Base-by-base conservation (phyloP, 2,329 filamentous ascomycete genomes). In the Ascosphaera apis region DNA sequence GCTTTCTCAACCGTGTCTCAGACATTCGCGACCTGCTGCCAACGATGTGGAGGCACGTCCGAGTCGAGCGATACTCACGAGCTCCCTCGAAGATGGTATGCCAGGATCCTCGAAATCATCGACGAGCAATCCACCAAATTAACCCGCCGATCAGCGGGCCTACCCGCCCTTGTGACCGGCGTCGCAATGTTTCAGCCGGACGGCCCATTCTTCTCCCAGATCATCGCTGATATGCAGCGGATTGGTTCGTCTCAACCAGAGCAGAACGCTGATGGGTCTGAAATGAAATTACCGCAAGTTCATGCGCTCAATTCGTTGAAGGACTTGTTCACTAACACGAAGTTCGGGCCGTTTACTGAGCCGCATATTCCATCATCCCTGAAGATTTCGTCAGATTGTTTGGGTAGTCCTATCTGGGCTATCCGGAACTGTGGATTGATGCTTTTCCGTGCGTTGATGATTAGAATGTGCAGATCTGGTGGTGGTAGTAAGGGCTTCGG, bases 271-370 rank as follows among this genome's bases (percentile, higher is more conserved):
- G 7, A 31, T 12, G n/a, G 16, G 4, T 42, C 61, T 40, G 60
- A 67, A 34, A 56, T 65, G 19, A 63, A 77, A 30, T 58, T 95
- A 3, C 77, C 83, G 0, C 86, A 98, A 53, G 88, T 98, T 0
- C 88, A 98, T 53, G 83, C 88, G 0, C 67, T 92, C 49, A 98
- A 98, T 51, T 92, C 80, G 41, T 60, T 98, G 39, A 88, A 88
- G 49, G 83, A 91, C 43, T 75, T 92, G 2, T 88, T 93, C 54
- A 86, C 80, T 39, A 83, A 76, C 44, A 81, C 82, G 0, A 69
- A 72, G 35, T 63, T 95, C 11, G 66, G 79, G 18, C 70, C 71
- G 37, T 66, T 67, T 36, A 78, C 81, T 0, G 81, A 91, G 46
- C 61, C 62, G 0, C 76, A 83, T 45, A 63, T 93, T 5, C 72